Conservation (phyloP, 768 basidiomycete genomes). For the Tephrocybe sp. region DNA sequence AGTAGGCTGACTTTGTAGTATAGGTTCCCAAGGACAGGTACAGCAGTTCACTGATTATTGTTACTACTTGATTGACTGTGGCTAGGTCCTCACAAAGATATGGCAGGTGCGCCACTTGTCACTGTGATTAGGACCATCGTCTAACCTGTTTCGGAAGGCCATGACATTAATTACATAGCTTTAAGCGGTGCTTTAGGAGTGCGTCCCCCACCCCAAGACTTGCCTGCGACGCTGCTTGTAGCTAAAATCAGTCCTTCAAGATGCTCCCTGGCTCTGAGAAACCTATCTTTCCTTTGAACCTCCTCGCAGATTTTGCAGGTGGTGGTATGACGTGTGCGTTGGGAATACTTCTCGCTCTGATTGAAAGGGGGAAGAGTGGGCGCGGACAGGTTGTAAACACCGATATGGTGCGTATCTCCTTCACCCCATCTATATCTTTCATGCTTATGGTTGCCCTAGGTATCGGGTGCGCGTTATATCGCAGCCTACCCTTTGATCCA, state of each 20-base stretch:
- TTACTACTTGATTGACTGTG: conserved; percentile 15
- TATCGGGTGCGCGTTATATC: conserved; percentile 78
- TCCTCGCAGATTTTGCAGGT: conserved; percentile 82
- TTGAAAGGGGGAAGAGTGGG: conserved; percentile 63
- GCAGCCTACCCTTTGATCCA: conserved; percentile 67
- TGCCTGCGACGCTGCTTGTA: background rate
- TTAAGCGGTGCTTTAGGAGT: conserved; percentile 74
- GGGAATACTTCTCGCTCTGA: conserved; percentile 72
- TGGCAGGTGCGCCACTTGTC: conserved; percentile 56
- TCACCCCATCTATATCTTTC: background rate
- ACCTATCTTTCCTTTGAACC: conserved; percentile 70
- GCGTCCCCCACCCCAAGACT: conserved; percentile 6
- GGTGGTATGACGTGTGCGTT: conserved; percentile 71
- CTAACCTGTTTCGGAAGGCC: conserved; percentile 41
- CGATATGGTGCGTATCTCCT: conserved; percentile 58
- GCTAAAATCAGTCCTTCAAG: conserved; percentile 27
- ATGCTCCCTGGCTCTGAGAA: conserved; percentile 68
- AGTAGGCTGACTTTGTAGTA: background rate
- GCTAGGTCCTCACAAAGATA: conserved; percentile 64
- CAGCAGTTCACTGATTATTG: background rate
- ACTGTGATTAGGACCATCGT: background rate
- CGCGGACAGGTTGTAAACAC: conserved; percentile 71
- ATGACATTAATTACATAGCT: conserved; percentile 85
- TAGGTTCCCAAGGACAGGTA: conserved; percentile 65
- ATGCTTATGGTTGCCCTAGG: conserved; percentile 36